phyloP scores from a whole-genome alignment of 345 rosid species.

The Combretum micranthum region DNA sequence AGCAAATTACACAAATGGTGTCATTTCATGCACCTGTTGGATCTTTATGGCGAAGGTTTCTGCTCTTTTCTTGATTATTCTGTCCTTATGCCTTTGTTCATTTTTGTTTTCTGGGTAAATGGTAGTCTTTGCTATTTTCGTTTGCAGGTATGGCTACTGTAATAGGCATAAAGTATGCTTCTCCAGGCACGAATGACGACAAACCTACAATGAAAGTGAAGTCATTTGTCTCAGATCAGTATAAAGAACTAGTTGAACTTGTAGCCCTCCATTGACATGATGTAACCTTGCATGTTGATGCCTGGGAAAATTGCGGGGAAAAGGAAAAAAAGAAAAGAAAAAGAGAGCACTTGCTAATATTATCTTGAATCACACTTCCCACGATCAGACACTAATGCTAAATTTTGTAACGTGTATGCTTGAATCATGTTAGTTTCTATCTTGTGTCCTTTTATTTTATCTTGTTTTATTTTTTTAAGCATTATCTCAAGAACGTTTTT shows the following conservation, averaged over 20 bases:
- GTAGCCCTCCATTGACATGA: slow-evolving; percentile 42
- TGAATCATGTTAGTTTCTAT: no score
- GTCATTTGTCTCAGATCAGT: slow-evolving; percentile 67
- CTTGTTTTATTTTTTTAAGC: no score
- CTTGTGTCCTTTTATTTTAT: no score
- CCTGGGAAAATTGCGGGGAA: not conserved
- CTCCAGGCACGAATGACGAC: slow-evolving; percentile 38
- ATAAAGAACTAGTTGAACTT: slow-evolving; percentile 48
- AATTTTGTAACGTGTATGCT: not conserved
- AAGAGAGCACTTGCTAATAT: not conserved
- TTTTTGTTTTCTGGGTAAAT: not conserved
- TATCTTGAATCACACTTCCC: not conserved
- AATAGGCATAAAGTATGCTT: slow-evolving; percentile 66
- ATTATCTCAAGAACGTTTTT: no score
- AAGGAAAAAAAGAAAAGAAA: not conserved
- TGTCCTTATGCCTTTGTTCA: not conserved
- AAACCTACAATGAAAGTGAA: slow-evolving; percentile 49
- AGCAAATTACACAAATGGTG: no score
- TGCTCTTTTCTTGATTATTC: not conserved
- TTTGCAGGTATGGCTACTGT: slow-evolving; percentile 70
- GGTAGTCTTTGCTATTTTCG: slow-evolving; percentile 1
- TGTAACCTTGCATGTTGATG: no score
- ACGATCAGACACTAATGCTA: not conserved
- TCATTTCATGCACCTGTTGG: no score
- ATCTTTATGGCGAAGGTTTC: not conserved